These are phyloP conservation scores for Aristolochia contorta DNA, from an alignment of 164 flowering plant species.

Conservation along the genomic window DNA sequence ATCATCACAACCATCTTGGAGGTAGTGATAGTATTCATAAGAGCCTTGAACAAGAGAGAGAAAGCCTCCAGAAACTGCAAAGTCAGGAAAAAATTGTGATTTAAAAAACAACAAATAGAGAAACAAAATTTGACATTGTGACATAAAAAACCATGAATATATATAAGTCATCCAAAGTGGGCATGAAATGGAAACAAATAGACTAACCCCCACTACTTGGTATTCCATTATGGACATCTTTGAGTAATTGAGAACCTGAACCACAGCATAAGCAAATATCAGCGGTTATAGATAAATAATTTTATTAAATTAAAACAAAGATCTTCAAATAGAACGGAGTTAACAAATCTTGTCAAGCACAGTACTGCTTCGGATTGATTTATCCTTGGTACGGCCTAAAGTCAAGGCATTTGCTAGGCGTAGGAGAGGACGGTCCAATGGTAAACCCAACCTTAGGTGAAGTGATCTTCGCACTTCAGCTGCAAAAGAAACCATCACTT, in stretches of 20 bases:
- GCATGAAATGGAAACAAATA: background rate
- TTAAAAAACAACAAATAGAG: no score
- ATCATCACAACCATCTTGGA: slow-evolving; percentile 89
- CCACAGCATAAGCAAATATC: background rate
- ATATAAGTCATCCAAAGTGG: background rate
- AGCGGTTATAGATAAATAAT: no score
- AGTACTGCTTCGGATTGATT: slow-evolving; percentile 20
- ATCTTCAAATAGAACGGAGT: no score
- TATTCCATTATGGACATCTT: slow-evolving; percentile 77
- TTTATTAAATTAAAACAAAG: no score
- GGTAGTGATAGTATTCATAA: slow-evolving; percentile 88
- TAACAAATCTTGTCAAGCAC: no score
- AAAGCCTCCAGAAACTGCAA: slow-evolving; percentile 72
- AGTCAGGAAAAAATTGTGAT: background rate
- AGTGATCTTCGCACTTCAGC: slow-evolving; percentile 72
- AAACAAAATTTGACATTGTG: no score
- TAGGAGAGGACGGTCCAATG: slow-evolving; percentile 82
- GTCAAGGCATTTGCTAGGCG: slow-evolving; percentile 70
- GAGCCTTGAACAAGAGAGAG: slow-evolving; percentile 80
- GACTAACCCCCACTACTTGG: slow-evolving; percentile 84
- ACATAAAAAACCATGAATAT: background rate
- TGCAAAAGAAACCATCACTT: slow-evolving; percentile 22
- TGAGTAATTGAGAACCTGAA: slow-evolving; percentile 59
- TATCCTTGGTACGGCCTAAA: slow-evolving; percentile 21
- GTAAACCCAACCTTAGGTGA: slow-evolving; percentile 74